Percentiles rank a stretch among this genome's conserved stretches.
Evolutionary conservation across 2,329 filamentous ascomycete genomes (phyloP).

Genomic region (Blastomyces gilchristii): DNA sequence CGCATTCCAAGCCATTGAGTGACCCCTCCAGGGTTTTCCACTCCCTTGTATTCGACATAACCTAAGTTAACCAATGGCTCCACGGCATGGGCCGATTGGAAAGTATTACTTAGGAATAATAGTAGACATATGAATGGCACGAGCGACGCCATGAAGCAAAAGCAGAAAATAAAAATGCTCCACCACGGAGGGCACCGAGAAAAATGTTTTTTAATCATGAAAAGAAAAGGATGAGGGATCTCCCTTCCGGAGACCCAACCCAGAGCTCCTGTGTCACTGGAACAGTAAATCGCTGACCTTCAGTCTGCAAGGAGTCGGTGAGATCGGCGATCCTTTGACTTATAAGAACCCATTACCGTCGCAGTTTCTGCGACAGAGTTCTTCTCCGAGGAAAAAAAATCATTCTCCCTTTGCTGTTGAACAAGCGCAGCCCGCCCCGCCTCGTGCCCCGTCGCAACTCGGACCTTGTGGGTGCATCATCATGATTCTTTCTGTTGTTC

Average conservation of each 20-base stretch:
- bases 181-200: background rate
- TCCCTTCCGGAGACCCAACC: background rate
- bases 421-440: background rate
- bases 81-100: constrained; percentile 14
- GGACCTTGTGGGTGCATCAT: background rate
- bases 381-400: background rate
- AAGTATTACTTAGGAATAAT: background rate
- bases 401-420: background rate
- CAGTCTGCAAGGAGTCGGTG: background rate
- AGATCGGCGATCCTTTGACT: background rate
- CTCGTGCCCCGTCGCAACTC: background rate
- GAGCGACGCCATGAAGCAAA: background rate
- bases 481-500: too few relatives aligned
- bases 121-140: background rate
- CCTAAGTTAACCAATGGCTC: constrained; percentile 47
- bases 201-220: background rate
- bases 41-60: constrained; percentile 57
- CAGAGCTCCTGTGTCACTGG: background rate
- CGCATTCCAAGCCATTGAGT: constrained; percentile 65
- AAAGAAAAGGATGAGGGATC: background rate
- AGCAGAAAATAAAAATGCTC: background rate
- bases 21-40: constrained; percentile 45
- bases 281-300: background rate
- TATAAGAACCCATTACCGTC: background rate
- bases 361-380: background rate